Percentiles rank a stretch among this genome's conserved stretches.
phyloP scores from a whole-genome alignment of 305 asterid genomes.

The Andrographis paniculata region DNA sequence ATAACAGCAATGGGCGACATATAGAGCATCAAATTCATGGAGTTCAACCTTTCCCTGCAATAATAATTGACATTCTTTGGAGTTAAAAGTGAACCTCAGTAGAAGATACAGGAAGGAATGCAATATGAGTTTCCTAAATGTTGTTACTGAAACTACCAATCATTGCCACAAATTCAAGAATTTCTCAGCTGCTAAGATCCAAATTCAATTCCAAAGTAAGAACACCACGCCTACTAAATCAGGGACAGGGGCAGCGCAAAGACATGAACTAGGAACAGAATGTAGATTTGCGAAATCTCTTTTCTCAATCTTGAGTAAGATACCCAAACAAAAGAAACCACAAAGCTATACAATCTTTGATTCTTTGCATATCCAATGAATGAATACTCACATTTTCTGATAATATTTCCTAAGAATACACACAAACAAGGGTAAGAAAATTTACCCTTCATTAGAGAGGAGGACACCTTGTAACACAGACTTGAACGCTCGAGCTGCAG shows the following conservation, averaged over 20 bases:
- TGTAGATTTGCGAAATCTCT: neutral
- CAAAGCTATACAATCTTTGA: too few species aligned
- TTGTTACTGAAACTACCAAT: too few species aligned
- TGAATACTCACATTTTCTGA: neutral
- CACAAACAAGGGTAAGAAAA: neutral
- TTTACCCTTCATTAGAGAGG: conserved; percentile 66
- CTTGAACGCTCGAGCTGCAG: conserved; percentile 78
- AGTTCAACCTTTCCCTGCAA: conserved; percentile 88
- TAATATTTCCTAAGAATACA: neutral
- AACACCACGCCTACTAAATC: too few species aligned
- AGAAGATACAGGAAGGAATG: too few species aligned
- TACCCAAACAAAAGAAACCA: neutral
- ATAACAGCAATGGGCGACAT: conserved; percentile 91
- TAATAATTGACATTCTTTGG: too few species aligned
- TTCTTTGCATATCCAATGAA: too few species aligned
- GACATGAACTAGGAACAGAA: neutral
- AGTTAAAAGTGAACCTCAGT: too few species aligned
- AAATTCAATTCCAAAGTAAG: too few species aligned
- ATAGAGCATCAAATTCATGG: conserved; percentile 94
- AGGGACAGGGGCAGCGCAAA: too few species aligned
- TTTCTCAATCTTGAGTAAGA: neutral
- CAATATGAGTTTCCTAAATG: too few species aligned
- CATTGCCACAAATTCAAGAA: too few species aligned
- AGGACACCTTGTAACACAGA: conserved; percentile 73
- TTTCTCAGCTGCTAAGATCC: too few species aligned